A percentile compares a stretch with the other conserved stretches of the same genome.
Conservation (phyloP, 1,139 yeast genomes). For the Geotrichum aggregatum region DNA sequence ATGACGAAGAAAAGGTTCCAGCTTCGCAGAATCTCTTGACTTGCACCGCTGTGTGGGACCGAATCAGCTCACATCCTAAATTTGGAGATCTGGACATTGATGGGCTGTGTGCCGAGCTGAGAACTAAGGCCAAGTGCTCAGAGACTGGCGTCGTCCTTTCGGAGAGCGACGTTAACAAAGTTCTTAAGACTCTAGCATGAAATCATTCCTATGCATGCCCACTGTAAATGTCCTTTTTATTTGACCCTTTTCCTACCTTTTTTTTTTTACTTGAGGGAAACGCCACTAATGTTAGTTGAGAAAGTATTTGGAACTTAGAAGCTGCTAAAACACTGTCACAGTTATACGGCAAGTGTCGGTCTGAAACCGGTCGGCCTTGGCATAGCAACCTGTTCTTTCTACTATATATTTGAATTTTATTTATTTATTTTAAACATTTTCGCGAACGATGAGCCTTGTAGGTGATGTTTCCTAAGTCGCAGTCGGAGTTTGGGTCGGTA, state of each 20-base stretch:
- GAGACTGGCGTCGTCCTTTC: constrained; percentile 85
- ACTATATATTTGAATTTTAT: neutral
- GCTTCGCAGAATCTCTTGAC: constrained; percentile 46
- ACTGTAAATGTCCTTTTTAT: neutral
- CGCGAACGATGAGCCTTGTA: no score
- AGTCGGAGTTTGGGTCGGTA: no score
- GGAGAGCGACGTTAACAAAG: constrained; percentile 68
- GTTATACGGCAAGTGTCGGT: neutral
- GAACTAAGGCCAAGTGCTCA: constrained; percentile 89
- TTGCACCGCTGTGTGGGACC: constrained; percentile 95
- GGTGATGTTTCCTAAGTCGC: no score
- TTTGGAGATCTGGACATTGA: constrained; percentile 92
- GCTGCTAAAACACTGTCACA: no score
- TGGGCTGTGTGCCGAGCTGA: constrained; percentile 82
- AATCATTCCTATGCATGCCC: neutral
- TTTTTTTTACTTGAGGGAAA: no score
- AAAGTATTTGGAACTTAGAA: no score
- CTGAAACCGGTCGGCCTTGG: neutral
- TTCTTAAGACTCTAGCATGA: constrained; percentile 41
- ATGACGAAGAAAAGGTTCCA: constrained; percentile 36
- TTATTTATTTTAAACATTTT: neutral
- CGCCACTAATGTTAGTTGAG: no score
- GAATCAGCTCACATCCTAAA: constrained; percentile 88
- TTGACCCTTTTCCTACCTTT: neutral
- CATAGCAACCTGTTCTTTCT: neutral